Evolutionary conservation across 2,329 filamentous ascomycete genomes (phyloP).

Genomic region (Calonectria honghensis): DNA sequence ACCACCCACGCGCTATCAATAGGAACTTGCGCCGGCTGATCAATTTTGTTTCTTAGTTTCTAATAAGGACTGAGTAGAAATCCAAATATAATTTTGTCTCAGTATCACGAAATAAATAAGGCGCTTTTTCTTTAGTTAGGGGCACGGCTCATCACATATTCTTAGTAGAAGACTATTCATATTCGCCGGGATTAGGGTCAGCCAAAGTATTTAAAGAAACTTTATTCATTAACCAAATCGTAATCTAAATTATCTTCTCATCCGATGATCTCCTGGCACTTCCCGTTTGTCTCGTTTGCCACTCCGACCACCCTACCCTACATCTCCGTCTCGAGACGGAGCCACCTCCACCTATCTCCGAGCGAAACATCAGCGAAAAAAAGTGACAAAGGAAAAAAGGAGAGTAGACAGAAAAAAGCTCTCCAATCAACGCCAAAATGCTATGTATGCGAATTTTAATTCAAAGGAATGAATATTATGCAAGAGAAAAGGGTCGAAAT

Average conservation of each 20-base stretch:
- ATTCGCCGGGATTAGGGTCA: background rate
- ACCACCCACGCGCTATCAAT: too few species aligned
- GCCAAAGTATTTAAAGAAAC: background rate
- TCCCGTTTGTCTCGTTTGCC: background rate
- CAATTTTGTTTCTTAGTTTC: too few species aligned
- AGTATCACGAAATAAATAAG: too few species aligned
- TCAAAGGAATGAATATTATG: slow-evolving; percentile 26
- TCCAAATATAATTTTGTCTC: too few species aligned
- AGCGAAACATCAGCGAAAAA: background rate
- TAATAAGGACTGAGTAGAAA: too few species aligned
- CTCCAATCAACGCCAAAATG: slow-evolving; percentile 24
- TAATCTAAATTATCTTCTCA: slow-evolving; percentile 6
- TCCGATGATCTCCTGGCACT: background rate
- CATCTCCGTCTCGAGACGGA: slow-evolving; percentile 25
- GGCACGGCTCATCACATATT: background rate
- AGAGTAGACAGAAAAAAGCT: too few species aligned
- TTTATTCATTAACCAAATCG: slow-evolving; percentile 25
- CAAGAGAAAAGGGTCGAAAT: background rate
- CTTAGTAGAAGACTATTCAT: background rate
- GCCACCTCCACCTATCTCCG: background rate
- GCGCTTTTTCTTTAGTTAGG: too few species aligned
- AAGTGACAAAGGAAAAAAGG: slow-evolving; percentile 23
- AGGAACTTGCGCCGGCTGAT: too few species aligned
- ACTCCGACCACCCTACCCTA: slow-evolving; percentile 28
- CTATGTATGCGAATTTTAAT: slow-evolving; percentile 30